These are phyloP conservation scores for Xylariaceae sp. DNA, from an alignment of 2,329 filamentous ascomycete species.

Conservation along the genomic window DNA sequence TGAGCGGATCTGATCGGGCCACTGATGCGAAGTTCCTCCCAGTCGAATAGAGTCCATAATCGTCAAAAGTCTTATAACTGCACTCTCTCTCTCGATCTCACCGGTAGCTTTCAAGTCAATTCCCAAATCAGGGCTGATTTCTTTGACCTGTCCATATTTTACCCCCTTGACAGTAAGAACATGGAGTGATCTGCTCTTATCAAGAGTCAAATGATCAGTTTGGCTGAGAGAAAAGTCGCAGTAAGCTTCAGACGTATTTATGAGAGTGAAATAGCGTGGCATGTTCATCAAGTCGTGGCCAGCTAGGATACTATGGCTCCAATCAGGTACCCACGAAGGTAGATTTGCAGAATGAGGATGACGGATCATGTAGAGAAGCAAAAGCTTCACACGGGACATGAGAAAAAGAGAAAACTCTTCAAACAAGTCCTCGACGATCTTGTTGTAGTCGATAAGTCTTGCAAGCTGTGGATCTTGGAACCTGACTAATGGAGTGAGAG, in stretches of 20 bases:
- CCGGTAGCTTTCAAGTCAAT: no score
- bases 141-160: no score
- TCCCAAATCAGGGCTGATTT: no score
- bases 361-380: constrained; percentile 2
- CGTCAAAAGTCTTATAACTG: no score
- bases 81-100: no score
- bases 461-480: not conserved
- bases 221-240: no score
- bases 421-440: not conserved
- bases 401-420: not conserved
- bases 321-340: not conserved
- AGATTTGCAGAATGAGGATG: not conserved
- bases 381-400: not conserved
- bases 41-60: no score
- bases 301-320: not conserved
- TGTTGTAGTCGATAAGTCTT: not conserved
- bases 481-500: not conserved
- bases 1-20: no score
- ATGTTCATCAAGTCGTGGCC: not conserved
- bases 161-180: no score
- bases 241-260: not conserved
- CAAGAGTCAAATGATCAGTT: not conserved
- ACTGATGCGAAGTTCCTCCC: no score
- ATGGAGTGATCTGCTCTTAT: no score
- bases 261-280: not conserved